Base-by-base conservation (phyloP, 305 asterid species). In the Fraxinus baroniana region DNA sequence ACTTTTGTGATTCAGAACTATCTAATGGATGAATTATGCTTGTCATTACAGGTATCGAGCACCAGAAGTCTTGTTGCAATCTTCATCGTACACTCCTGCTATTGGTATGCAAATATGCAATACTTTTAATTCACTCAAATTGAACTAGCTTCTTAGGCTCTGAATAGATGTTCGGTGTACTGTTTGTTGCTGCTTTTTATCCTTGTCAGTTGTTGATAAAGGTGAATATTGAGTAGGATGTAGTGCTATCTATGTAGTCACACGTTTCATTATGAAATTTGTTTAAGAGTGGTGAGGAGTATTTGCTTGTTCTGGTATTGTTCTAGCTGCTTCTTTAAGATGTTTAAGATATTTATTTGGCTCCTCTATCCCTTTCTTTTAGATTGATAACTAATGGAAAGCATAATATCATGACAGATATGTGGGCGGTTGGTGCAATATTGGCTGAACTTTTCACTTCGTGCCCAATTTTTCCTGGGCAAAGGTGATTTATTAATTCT, bases 381-480 rank as follows among this genome's bases (percentile, higher is more conserved):
- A n/a, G 76, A 81, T 28, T 12, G 20, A 62, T 82, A 79, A 57
- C 88, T 75, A 74, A 81, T 79, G 55, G 24, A 76, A 73, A 84
- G 17, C 77, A 72, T 84, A 83, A 76, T 17, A 46, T 79, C 75
- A 37, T 81, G 74, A 72, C 97, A 96, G 99, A 96, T 89, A 93
- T 96, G 97, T 96, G 98, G 99, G 98, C 99, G 3, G 91, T 94
- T 88, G 99, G 99, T 76, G 95, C 98, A n/a, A 89, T 94, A 88
- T 89, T 96, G 83, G 99, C 98, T 85, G 99, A 96, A 88, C 98
- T 96, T 91, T 93, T 93, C 93, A 93, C 97, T 81, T 89, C 75
- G 77, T 85, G 93, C 87, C 98, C 98, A 13, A 89, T 96, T 80
- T 96, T 94, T 87, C 99, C 99, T 18, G 99, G 99, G 85, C 97